phyloP scores from a whole-genome alignment of 2,329 filamentous ascomycete genomes.

The Corniculantispora saksenae region DNA sequence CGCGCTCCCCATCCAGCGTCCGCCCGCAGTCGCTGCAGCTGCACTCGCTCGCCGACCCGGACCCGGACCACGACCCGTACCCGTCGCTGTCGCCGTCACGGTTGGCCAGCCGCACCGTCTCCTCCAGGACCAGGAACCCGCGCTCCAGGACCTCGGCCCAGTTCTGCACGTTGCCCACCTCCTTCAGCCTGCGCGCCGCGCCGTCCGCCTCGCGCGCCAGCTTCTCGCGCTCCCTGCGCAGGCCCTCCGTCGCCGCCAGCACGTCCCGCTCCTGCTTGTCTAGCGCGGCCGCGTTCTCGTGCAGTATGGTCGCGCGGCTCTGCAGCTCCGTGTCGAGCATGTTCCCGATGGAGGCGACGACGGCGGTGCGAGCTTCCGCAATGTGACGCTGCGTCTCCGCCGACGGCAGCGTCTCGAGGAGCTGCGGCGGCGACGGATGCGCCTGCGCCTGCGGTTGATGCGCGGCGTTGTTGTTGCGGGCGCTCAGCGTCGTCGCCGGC shows the following conservation, averaged over 20 bases:
- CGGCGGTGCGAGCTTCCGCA: constrained; percentile 57
- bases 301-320: constrained; percentile 67
- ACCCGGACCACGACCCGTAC: constrained; percentile 25
- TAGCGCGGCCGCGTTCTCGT: constrained; percentile 67
- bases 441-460: not conserved
- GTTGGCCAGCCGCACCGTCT: constrained; percentile 61
- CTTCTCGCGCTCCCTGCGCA: constrained; percentile 66
- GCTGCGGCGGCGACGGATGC: constrained; percentile 22
- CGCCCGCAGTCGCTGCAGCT: constrained; percentile 43
- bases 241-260: constrained; percentile 55
- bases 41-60: constrained; percentile 25
- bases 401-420: constrained; percentile 42
- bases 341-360: constrained; percentile 66
- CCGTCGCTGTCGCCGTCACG: constrained; percentile 21
- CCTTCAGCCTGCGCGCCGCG: constrained; percentile 68
- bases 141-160: constrained; percentile 82
- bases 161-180: constrained; percentile 80
- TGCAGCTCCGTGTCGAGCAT: constrained; percentile 69
- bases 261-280: constrained; percentile 68
- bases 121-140: constrained; percentile 64
- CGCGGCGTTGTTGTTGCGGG: not conserved
- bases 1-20: constrained; percentile 18
- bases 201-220: constrained; percentile 64
- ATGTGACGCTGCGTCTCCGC: constrained; percentile 49
- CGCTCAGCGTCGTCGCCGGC: not conserved